phyloP scores from a whole-genome alignment of 73 alveolate species.

The Halteria grandinella region DNA sequence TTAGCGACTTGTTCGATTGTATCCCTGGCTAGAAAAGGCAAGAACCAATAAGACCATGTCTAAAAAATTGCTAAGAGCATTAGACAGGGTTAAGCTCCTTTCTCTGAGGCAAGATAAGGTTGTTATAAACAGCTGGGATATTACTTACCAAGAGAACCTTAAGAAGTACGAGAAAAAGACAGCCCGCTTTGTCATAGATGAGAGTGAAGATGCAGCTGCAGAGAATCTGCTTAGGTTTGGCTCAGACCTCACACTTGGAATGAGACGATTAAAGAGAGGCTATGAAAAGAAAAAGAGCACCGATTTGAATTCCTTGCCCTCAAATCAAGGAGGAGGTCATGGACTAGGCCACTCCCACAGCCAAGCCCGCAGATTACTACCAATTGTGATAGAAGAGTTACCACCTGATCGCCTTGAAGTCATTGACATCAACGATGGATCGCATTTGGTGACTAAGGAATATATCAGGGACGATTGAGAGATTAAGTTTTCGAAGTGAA shows the following conservation, averaged over 20 bases:
- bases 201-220: neutral
- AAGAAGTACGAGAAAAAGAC: conserved; percentile 39
- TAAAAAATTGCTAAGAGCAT: conserved; percentile 15
- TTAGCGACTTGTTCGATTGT: conserved; percentile 1
- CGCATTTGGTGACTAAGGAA: too few species aligned
- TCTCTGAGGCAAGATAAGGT: conserved; percentile 16
- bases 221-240: neutral
- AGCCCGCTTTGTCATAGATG: conserved; percentile 27
- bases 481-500: too few species aligned
- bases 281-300: too few species aligned
- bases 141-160: conserved; percentile 21
- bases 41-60: conserved; percentile 38
- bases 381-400: too few species aligned
- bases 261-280: too few species aligned
- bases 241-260: neutral
- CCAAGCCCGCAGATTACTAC: too few species aligned
- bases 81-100: conserved; percentile 31
- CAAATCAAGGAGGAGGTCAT: too few species aligned
- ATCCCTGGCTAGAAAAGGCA: conserved; percentile 52
- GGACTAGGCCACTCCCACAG: too few species aligned
- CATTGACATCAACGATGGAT: too few species aligned
- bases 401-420: too few species aligned
- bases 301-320: too few species aligned
- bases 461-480: too few species aligned
- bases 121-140: neutral